Evolutionary conservation across 257 asterid genomes (phyloP), one percentile per base, ranked within the genome.

Genomic region (Solanum phureja): DNA sequence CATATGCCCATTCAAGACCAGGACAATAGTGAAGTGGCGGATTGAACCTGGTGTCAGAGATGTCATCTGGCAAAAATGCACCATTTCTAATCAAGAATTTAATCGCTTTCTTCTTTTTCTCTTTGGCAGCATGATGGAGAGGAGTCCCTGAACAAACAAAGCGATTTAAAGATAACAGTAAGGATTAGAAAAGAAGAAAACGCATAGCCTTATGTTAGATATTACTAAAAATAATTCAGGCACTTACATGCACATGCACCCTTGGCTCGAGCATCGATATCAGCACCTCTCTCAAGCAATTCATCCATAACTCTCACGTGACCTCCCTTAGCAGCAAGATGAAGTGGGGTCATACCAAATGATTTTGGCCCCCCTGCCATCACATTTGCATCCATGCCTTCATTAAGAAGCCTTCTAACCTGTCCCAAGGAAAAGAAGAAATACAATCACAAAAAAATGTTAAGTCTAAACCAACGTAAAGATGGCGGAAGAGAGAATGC

Each of bases 251-350:
- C 98, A 83, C 99, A 95, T 52, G 98, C 98, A 83, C 99, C 99
- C 94, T 96, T 97, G 9, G 98, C 95, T 66, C 99, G 95, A 6
- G 99, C 99, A 87, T 97, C 99, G 66, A 97, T 97, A 87, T 97
- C 88, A 87, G 99, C 99, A 90, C 99, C 99, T 56, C 91, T 93
- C 87, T 91, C 99, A 35, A 97, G 94, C 93, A 97, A 88, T 89
- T 88, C 94, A 89, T 96, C 98, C 99, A 97, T 97, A 73, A 97
- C 95, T 90, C 92, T 92, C 27, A 94, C 91, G 83, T 97, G 99
- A 40, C 99, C 99, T 79, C 98, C 99, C 90, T 96, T 95, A 88
- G 99, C 99, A 86, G 99, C 99, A 87, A 97, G 98, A 91, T 97
- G 99, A 88, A 97, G 97, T 40, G 99, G 99, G 90, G 98, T 97